A percentile compares a stretch with the other conserved stretches of the same genome.
These are phyloP conservation scores for Penicillium sp. DNA, from an alignment of 2,329 filamentous ascomycete genomes.

Conservation along the genomic window DNA sequence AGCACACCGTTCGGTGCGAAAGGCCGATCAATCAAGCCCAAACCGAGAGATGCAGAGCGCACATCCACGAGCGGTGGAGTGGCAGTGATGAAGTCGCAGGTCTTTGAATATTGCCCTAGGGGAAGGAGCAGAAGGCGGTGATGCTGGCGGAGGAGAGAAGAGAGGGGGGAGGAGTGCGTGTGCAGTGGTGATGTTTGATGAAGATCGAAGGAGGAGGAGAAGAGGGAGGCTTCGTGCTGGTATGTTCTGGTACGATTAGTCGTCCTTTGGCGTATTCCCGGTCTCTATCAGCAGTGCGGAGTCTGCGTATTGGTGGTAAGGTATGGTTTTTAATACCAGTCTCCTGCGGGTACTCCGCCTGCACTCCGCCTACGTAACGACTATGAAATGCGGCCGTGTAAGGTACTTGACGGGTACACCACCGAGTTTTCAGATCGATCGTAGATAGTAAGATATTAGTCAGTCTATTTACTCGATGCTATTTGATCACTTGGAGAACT, in stretches of 20 bases:
- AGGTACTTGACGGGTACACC: slow-evolving; percentile 17
- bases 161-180: slow-evolving; percentile 17
- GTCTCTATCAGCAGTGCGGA: not conserved
- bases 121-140: not conserved
- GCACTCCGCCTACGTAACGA: slow-evolving; percentile 11
- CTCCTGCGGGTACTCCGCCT: slow-evolving; percentile 6
- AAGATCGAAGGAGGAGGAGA: slow-evolving; percentile 23
- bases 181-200: slow-evolving; percentile 22
- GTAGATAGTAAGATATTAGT: not conserved
- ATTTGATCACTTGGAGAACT: not conserved
- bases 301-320: not conserved
- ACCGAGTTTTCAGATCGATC: not conserved
- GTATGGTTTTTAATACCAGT: not conserved
- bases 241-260: slow-evolving; percentile 1
- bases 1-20: slow-evolving; percentile 35
- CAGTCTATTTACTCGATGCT: not conserved
- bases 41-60: slow-evolving; percentile 34
- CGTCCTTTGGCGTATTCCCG: not conserved
- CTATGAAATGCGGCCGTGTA: slow-evolving; percentile 5
- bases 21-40: slow-evolving; percentile 44
- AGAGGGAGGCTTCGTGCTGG: slow-evolving; percentile 15
- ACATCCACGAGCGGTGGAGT: slow-evolving; percentile 37
- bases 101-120: not conserved
- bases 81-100: slow-evolving; percentile 3
- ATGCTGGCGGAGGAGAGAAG: slow-evolving; percentile 10